Base-by-base conservation (phyloP, 1,139 yeast genomes). In the Casaregolazyma lundiana region DNA sequence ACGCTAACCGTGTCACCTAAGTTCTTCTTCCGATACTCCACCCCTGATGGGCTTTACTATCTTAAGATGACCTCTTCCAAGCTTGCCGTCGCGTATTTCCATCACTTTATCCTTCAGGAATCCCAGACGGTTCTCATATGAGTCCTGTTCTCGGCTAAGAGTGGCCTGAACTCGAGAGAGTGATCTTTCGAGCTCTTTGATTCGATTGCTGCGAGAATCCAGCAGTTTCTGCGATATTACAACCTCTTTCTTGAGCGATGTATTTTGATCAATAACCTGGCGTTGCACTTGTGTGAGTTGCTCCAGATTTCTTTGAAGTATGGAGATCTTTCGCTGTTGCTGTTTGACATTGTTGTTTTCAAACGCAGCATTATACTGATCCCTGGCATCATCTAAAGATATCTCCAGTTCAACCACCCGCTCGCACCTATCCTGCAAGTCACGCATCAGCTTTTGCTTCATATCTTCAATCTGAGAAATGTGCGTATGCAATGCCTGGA, bases 21-120 rank as follows among this genome's bases (percentile, higher is more conserved):
- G 17, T n/a, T 30, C 37, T 36, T 18, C 26, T 21, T 34, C 38
- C 2, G 38, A 48, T 1, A 51, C 53, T 3, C 84, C 84, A 1
- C 86, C 86, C 44, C 84, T 69, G 50, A 82, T 61, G 1, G 92
- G 90, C 61, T 80, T 81, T 36, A 84, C 80, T 18, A 83, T 82
- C 50, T 80, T 56, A 19, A 44, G 40, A 9, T 44, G 42, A 18
- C 38, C 45, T n/a, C 24, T 35, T 15, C 29, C 44, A 4, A 39
- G 26, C 20, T 38, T 41, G 5, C 7, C 32, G 22, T 35, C 41
- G 21, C 48, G 39, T 13, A 52, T 60, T 8, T 59, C 57, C 15
- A 62, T 60, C 48, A 77, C 61, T 52, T 77, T 68, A 45, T 69
- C 71, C 50, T 73, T 69, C 35, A 78, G 64, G 41, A 68, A 62